Conservation (phyloP, 2,329 filamentous ascomycete genomes). For the Paecilomyces sp. region DNA sequence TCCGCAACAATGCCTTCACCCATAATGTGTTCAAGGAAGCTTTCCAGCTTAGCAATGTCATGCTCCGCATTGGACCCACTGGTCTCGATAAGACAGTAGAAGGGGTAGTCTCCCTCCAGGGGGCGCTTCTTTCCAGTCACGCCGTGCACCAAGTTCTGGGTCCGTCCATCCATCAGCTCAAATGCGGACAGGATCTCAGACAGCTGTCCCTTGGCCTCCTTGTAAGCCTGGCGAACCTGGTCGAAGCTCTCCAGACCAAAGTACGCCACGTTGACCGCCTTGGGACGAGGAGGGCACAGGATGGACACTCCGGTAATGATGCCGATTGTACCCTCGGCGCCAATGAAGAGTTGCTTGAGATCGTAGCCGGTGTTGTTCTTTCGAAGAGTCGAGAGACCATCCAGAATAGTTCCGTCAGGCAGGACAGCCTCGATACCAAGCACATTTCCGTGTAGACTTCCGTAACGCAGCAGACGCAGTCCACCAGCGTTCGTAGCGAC, state of each 20-base stretch:
- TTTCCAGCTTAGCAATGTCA: conserved; percentile 82
- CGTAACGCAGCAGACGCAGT: conserved; percentile 81
- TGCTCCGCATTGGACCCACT: conserved; percentile 92
- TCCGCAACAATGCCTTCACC: conserved; percentile 77
- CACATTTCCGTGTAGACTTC: conserved; percentile 87
- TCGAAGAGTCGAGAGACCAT: conserved; percentile 78
- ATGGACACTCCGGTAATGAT: conserved; percentile 89
- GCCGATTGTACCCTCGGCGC: conserved; percentile 88
- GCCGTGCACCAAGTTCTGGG: conserved; percentile 67
- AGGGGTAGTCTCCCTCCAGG: conserved; percentile 75
- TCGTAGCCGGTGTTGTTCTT: conserved; percentile 99
- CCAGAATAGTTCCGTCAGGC: conserved; percentile 83
- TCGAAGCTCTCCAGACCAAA: conserved; percentile 88
- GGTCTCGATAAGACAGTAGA: conserved; percentile 96
- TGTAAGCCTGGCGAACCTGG: conserved; percentile 77
- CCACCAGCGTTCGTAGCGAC: conserved; percentile 94
- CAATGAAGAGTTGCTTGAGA: conserved; percentile 93
- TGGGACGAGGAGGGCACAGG: conserved; percentile 77
- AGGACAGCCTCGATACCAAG: conserved; percentile 89
- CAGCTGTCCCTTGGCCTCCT: conserved; percentile 80
- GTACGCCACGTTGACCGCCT: conserved; percentile 89
- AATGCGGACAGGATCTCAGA: conserved; percentile 96
- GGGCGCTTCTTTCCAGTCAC: conserved; percentile 73
- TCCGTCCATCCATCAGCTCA: conserved; percentile 87
- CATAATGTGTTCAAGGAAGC: conserved; percentile 90